Conservation (phyloP, 768 basidiomycete genomes). For the Austroboletus eburneus region DNA sequence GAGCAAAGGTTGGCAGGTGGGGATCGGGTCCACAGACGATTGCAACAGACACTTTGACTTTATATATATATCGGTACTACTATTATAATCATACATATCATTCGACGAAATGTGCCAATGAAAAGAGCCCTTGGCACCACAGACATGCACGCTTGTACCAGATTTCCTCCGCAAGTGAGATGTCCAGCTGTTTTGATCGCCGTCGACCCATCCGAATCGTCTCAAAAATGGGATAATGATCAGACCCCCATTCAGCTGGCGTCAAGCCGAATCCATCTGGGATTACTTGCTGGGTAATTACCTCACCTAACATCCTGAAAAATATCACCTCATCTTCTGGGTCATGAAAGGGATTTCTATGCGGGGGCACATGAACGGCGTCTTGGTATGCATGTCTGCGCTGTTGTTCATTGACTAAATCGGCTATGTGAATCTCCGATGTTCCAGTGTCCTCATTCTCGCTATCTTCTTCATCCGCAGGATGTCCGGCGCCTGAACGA, state of each 20-base stretch:
- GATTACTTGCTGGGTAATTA: neutral
- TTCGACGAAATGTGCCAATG: neutral
- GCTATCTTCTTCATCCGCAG: neutral
- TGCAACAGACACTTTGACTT: too few species aligned
- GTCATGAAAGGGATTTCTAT: slow-evolving; percentile 8
- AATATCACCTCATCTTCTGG: neutral
- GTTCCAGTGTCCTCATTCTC: too few species aligned
- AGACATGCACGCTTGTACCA: slow-evolving; percentile 10
- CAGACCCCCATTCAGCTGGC: slow-evolving; percentile 14
- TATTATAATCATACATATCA: neutral
- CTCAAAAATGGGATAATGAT: slow-evolving; percentile 9
- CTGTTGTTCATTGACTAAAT: neutral
- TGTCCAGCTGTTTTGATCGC: slow-evolving; percentile 1
- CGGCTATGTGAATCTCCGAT: too few species aligned
- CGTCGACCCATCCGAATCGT: slow-evolving; percentile 1
- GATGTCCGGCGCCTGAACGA: slow-evolving; percentile 2
- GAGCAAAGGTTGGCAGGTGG: too few species aligned
- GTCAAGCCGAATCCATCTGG: slow-evolving; percentile 12
- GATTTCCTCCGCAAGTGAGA: slow-evolving; percentile 3
- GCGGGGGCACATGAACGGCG: neutral
- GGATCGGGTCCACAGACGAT: too few species aligned
- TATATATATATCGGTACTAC: too few species aligned
- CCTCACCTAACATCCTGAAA: neutral
- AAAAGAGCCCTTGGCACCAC: slow-evolving; percentile 12
- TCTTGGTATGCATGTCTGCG: slow-evolving; percentile 1